Base-by-base conservation (phyloP, 371 early-diverging fungal species). In the Apophysomyces ossiformis region DNA sequence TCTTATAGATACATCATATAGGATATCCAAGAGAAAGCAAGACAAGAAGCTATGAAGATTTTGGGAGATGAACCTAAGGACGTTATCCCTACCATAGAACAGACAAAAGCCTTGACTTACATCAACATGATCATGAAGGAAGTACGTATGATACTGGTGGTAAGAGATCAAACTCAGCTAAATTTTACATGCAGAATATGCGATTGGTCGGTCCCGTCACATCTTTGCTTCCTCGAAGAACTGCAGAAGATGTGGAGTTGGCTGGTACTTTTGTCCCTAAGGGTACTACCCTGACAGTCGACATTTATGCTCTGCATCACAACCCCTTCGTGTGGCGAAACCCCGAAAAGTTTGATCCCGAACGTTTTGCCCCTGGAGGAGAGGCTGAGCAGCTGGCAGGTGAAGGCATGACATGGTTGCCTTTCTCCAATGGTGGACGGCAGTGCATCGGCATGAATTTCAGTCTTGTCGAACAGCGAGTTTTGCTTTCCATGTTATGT, bases 181-280 rank as follows among this genome's bases (percentile, higher is more conserved):
- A 39, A 8, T 43, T 60, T 26, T 37, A 36, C 26, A 18, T 2
- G 32, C 12, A 72, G 69, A 61, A 68, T 5, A 26, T 71, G 32
- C 61, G 71, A 32, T 64, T 73, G 8, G 43, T 70, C n/a, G 45
- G 50, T 1, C 70, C 71, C 39, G 61, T 44, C 7, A 36, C 61
- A 5, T 16, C 21, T 15, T 21, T 66, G 7, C 21, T 63, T 39
- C 58, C 62, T 12, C 71, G 63, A 59, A 61, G 67, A 12, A 75
- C 75, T 1, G 60, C 67, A 7, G 76, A 84, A 64, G 79, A 85
- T 7, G 74, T 72, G 7, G 73, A 69, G 0, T 45, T 86, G 26
- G 76, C 74, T 4, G 76, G 76, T 1, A 65, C 69, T 46, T 68
- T 77, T 16, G 66, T 88, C 45, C 87, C 85, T 41, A 81, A 79